Evolutionary conservation across 306 rosid species (phyloP).

Genomic region (Myrica gale): DNA sequence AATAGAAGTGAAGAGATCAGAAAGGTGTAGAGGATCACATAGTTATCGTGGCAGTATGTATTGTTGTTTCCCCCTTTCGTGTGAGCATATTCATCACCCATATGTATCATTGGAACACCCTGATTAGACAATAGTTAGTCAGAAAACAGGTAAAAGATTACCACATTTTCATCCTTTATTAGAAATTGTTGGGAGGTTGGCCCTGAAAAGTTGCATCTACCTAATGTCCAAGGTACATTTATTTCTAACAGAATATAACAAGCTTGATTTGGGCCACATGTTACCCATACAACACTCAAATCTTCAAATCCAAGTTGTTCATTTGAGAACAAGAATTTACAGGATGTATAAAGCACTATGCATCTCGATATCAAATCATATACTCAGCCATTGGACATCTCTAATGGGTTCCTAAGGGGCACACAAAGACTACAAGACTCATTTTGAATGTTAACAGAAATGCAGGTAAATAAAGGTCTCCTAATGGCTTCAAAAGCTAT

Average conservation of each 20-base stretch:
- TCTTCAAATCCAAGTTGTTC: background rate
- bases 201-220: background rate
- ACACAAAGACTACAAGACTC: background rate
- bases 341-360: background rate
- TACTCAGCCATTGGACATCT: too few species aligned
- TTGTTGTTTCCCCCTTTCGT: constrained; percentile 99
- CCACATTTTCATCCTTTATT: too few species aligned
- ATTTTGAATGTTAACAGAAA: too few species aligned
- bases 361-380: background rate
- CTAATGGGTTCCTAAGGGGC: background rate
- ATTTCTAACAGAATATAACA: background rate
- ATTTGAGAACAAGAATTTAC: background rate
- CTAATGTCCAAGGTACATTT: background rate
- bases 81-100: constrained; percentile 99
- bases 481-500: background rate
- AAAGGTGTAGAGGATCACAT: constrained; percentile 50
- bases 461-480: background rate
- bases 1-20: constrained; percentile 15
- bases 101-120: constrained; percentile 93
- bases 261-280: background rate
- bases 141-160: constrained; percentile 11
- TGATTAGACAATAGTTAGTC: constrained; percentile 35
- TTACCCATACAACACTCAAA: background rate
- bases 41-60: constrained; percentile 92
- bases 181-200: background rate